phyloP scores from a whole-genome alignment of 257 asterid genomes.

The Lithospermum erythrorhizon region DNA sequence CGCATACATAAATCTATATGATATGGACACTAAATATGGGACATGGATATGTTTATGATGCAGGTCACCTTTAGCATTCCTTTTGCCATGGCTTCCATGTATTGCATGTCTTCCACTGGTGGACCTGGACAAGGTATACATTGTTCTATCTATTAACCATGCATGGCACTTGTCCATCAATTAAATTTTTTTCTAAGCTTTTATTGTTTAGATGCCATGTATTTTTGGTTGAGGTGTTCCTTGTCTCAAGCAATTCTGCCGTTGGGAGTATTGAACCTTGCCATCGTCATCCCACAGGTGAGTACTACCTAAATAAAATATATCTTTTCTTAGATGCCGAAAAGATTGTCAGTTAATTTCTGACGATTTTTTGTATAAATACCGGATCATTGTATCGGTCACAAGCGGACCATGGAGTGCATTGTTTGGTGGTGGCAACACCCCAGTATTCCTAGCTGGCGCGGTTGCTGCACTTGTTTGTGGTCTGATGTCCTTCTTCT shows the following conservation, averaged over 20 bases:
- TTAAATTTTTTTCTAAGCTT: no score
- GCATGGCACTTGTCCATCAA: no score
- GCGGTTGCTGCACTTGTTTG: neutral
- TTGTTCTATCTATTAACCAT: no score
- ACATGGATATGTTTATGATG: neutral
- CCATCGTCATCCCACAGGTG: neutral
- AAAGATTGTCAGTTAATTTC: neutral
- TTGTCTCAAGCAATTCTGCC: neutral
- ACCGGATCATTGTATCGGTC: neutral
- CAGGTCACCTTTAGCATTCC: neutral
- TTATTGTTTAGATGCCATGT: no score
- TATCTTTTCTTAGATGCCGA: no score
- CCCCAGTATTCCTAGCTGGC: neutral
- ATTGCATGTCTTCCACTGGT: neutral
- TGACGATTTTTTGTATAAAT: neutral
- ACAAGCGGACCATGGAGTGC: neutral
- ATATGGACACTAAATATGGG: neutral
- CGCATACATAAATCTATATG: no score
- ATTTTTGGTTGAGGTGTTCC: no score
- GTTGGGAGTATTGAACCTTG: neutral
- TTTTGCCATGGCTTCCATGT: neutral
- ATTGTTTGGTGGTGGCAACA: neutral
- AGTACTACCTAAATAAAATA: neutral
- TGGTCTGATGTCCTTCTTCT: neutral
- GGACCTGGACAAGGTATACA: neutral